Percentiles rank a stretch among this genome's conserved stretches.
Conservation (phyloP, 2,329 filamentous ascomycete genomes). For the Fusarium begoniae region DNA sequence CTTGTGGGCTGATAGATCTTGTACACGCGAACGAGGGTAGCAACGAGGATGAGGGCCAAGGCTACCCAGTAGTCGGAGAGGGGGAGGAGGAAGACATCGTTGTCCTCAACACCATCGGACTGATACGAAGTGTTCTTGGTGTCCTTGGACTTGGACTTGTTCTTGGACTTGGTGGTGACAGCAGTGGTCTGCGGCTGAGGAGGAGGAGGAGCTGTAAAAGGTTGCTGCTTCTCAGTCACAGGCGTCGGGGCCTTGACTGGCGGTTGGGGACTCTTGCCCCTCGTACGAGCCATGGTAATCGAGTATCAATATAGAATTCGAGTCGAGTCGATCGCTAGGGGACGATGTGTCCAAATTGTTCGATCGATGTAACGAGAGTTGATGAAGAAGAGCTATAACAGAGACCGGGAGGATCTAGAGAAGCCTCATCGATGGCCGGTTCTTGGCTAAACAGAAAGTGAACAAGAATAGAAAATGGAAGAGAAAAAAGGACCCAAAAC, state of each 20-base stretch:
- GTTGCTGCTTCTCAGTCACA: conserved; percentile 36
- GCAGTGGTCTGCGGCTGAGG: conserved; percentile 18
- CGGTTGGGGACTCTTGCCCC: conserved; percentile 51
- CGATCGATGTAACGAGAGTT: conserved; percentile 15
- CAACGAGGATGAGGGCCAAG: conserved; percentile 76
- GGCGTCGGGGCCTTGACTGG: conserved; percentile 39
- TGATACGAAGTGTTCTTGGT: conserved; percentile 67
- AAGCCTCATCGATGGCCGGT: conserved; percentile 35
- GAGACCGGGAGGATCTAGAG: conserved; percentile 32
- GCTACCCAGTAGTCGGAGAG: conserved; percentile 84
- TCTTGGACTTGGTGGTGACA: conserved; percentile 23
- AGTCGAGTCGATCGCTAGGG: conserved; percentile 24
- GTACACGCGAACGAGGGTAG: conserved; percentile 85
- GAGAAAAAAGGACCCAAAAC: conserved; percentile 25
- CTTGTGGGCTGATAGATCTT: conserved; percentile 95
- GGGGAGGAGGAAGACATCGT: conserved; percentile 91
- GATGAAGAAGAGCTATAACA: conserved; percentile 31
- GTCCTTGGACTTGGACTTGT: conserved; percentile 43
- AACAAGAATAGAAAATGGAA: conserved; percentile 21
- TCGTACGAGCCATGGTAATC: conserved; percentile 49
- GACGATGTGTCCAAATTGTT: conserved; percentile 19
- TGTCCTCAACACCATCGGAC: conserved; percentile 83
- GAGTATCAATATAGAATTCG: conserved; percentile 25
- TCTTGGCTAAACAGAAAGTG: conserved; percentile 13
- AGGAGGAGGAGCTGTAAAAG: conserved; percentile 18